Evolutionary conservation across 1,139 yeast species (phyloP), one percentile per base, ranked within the genome.

Genomic region (Insectozyma bohioensis): DNA sequence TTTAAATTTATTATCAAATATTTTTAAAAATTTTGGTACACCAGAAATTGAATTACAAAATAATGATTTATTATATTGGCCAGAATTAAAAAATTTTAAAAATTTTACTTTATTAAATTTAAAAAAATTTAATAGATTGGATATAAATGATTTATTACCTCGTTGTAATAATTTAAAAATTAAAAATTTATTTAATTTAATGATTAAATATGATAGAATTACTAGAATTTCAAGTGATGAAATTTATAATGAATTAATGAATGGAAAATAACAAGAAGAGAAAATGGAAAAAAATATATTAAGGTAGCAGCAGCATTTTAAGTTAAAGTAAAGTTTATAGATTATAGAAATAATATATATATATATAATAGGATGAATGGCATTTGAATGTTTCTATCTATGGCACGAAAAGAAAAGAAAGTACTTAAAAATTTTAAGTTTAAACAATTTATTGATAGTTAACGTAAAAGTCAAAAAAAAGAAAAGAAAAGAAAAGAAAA

Each of bases 1-100:
- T 48, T 67, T 90, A 31, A 70, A 75, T 14, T 64, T 90, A 23
- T 67, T 85, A 5, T 64, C 75, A 6, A 63, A 78, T n/a, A 77
- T 86, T 0, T 78, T 86, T 48, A 58, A 62, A 12, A 61, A 61
- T 2, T 73, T 88, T 46, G 96, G 96, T 0, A 76, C 87, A 0
- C 95, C 95, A 0, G 58, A 71, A 7, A 35, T 54, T 8, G 72
- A 85, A 79, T 67, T 76, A 2, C 42, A 46, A 18, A 33, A 31
- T 3, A 49, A 52, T 26, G 39, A 34, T 10, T 31, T 51, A n/a
- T 34, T 53, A 28, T 63, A 56, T 38, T 68, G 74, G 74, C 65
- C 64, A 2, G 58, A 56, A 35, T 58, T 68, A 45, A 43, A 47
- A 25, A 57, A 58, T n/a, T 48, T 51, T 9, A 54, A 51, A 34